Evolutionary conservation across 106 monocot species (phyloP), one percentile per base, ranked within the genome.

Genomic region (Acorus calamus): DNA sequence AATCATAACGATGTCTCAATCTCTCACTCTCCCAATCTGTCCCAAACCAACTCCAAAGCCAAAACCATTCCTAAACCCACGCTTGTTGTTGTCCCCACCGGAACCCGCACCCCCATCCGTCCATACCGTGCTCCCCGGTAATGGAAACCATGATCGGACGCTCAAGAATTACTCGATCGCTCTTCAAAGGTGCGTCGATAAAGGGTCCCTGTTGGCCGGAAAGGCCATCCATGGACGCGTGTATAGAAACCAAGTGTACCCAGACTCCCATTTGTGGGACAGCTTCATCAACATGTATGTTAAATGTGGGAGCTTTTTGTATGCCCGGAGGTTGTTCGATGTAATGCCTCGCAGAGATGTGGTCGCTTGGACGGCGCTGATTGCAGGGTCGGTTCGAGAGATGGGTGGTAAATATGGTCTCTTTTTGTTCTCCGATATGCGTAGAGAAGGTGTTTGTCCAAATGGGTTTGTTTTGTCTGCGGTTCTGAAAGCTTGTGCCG

Each of bases 331-430:
- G 7, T 11, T 75, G 66, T 71, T 80, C 48, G 80, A 75, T 3
- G 58, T 52, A 71, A 80, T 80, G 75, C 80, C 74, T 11, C 11
- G 63, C 0, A 43, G 71, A 28, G 71, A 80, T 63, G 66, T 71
- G 9, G 70, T 70, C 43, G 70, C 68, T 42, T 79, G 79, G 73
- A 70, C 74, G 2, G 47, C 74, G 8, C 10, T 79, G 44, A 66
- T 74, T 44, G 11, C 75, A 0, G 66, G 74, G 42, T 75, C 54
- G 9, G 10, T 28, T 3, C 42, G 5, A n/a, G 80, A 58, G 44
- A 60, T 13, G 50, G 49, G 71, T 12, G 51, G 46, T 2, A 46
- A 14, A 2, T 61, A 62, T 42, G 70, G 66, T 13, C n/a, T 67
- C 5, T 51, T 66, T 57, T 61, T 80, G 75, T 73, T 81, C 46